These are phyloP conservation scores for Pleurotus tuoliensis DNA, from an alignment of 768 basidiomycete species.

Conservation along the genomic window DNA sequence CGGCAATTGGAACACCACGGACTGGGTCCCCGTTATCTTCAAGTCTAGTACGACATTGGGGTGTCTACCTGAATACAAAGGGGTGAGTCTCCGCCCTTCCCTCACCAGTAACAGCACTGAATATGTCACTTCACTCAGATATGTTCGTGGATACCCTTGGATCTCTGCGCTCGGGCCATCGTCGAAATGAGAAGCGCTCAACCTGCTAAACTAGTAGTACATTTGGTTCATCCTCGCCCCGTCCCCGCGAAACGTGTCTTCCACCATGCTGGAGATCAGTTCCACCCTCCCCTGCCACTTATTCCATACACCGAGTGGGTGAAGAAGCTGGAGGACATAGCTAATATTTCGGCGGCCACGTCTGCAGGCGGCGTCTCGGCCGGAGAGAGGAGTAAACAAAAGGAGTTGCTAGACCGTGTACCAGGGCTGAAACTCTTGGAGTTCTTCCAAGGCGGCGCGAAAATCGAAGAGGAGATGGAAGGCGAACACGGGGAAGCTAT, in stretches of 20 bases:
- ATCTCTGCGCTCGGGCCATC: constrained; percentile 16
- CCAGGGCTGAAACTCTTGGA: constrained; percentile 13
- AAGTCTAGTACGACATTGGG: constrained; percentile 28
- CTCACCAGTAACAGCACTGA: neutral
- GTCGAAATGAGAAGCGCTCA: constrained; percentile 13
- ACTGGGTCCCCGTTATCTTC: constrained; percentile 34
- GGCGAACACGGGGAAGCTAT: constrained; percentile 9
- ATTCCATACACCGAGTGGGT: constrained; percentile 20
- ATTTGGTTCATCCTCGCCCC: constrained; percentile 18
- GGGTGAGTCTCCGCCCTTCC: constrained; percentile 16
- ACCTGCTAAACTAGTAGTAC: constrained; percentile 4
- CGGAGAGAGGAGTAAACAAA: neutral
- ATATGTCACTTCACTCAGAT: neutral
- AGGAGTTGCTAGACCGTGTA: constrained; percentile 1
- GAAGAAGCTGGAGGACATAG: constrained; percentile 8
- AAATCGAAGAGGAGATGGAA: neutral
- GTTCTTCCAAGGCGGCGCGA: constrained; percentile 9
- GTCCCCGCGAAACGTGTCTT: constrained; percentile 12
- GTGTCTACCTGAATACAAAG: constrained; percentile 24
- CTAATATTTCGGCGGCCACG: neutral
- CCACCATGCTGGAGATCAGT: constrained; percentile 8
- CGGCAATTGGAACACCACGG: constrained; percentile 32
- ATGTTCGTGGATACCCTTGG: constrained; percentile 21
- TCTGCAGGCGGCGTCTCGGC: neutral
- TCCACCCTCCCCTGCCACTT: constrained; percentile 13